Evolutionary conservation across 2,329 filamentous ascomycete species (phyloP).

Genomic region (Corniculantispora saksenae): DNA sequence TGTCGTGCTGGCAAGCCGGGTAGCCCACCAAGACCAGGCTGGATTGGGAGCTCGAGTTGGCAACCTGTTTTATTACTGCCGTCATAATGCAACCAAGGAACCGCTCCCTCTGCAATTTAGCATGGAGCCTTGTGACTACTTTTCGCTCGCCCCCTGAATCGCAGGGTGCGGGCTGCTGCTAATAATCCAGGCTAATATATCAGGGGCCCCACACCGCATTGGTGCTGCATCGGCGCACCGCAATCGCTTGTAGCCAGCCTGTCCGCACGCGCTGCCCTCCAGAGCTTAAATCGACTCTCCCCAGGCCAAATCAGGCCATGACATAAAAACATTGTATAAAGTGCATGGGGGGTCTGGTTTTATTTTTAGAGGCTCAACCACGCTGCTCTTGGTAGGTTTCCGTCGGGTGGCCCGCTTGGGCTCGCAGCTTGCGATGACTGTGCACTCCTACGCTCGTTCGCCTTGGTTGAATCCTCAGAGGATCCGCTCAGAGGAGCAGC

Average conservation of each 20-base stretch:
- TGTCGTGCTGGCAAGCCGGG: too few relatives aligned
- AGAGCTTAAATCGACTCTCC: neutral
- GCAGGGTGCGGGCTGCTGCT: neutral
- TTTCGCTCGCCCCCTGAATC: neutral
- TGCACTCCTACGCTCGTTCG: neutral
- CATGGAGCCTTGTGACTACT: neutral
- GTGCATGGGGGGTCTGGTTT: neutral
- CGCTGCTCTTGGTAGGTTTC: neutral
- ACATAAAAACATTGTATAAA: neutral
- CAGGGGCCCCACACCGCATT: neutral
- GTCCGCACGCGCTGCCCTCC: neutral
- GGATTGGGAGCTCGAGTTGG: neutral
- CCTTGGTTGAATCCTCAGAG: neutral
- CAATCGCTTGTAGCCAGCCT: neutral
- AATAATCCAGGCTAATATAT: neutral
- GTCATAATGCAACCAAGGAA: conserved; percentile 5
- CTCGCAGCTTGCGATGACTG: neutral
- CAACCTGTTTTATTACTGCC: conserved; percentile 11
- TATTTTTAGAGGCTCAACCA: neutral
- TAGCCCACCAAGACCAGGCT: neutral
- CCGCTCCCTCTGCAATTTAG: neutral
- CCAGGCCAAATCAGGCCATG: neutral
- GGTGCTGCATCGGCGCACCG: neutral
- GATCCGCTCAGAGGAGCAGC: neutral
- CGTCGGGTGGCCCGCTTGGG: neutral